Evolutionary conservation across 495 filamentous ascomycete species (phyloP), one percentile per base, ranked within the genome.

Genomic region (Durotheca rogersii): DNA sequence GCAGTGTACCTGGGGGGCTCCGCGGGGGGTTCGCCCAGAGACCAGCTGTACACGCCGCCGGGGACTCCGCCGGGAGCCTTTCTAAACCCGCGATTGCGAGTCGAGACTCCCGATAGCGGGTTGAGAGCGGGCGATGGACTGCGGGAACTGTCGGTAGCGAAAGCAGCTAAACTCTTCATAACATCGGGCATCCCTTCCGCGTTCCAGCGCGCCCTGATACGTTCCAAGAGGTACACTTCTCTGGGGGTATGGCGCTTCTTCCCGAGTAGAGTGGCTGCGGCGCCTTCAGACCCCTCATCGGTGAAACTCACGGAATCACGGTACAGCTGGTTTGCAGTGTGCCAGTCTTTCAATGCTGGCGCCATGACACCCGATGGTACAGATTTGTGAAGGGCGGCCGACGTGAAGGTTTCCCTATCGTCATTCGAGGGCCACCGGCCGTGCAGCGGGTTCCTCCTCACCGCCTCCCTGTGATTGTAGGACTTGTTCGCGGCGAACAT

Each of bases 291-390:
- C 1, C 46, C 47, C 16, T 54, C 25, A 1, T 61, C 52, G 2
- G 47, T 36, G 38, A 64, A 58, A 25, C 49, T 54, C 7, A 40
- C 34, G 9, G 47, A 41, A 16, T 62, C 56, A 9, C 35, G 50
- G 35, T 20, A 51, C 7, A 65, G 44, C 55, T 67, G 63, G n/a
- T 66, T 68, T 43, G 65, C 64, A 3, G 65, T 70, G 41, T 77
- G 69, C 77, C 77, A 81, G 42, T 78, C 76, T 15, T 43, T 47
- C 21, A 79, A 51, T 2, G 68, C 76, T n/a, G 49, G 51, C 18
- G 56, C 46, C 48, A 67, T 69, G 15, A 68, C 57, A 12, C 61
- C 62, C 2, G 51, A 31, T 1, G 75, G 71, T n/a, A 77, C 41
- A n/a, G 56, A 41, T 11, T 31, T 44, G 16, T 54, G 29, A 40